These are phyloP conservation scores for Microdochium nivale DNA, from an alignment of 2,329 filamentous ascomycete species.

Conservation along the genomic window DNA sequence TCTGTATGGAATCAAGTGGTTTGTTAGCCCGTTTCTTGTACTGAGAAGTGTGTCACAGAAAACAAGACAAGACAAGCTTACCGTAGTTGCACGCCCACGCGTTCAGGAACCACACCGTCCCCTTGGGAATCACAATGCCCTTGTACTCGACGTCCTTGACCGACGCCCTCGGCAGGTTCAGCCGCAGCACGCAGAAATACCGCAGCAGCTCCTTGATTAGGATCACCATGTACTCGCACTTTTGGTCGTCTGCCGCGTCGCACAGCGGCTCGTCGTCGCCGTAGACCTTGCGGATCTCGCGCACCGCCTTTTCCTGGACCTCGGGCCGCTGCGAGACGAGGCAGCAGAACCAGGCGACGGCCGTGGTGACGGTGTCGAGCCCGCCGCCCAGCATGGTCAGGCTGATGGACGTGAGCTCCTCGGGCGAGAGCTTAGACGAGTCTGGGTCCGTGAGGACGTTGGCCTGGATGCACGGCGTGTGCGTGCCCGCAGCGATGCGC, in stretches of 20 bases:
- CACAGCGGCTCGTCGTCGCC: conserved; percentile 43
- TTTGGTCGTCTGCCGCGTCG: conserved; percentile 50
- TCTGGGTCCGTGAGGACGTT: conserved; percentile 58
- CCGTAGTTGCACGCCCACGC: conserved; percentile 64
- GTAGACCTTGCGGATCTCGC: conserved; percentile 48
- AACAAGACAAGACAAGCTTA: conserved; percentile 20
- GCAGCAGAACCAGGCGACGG: conserved; percentile 57
- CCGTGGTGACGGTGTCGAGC: conserved; percentile 57
- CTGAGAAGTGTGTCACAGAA: too few relatives aligned
- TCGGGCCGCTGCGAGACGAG: conserved; percentile 50
- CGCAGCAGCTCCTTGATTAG: conserved; percentile 54
- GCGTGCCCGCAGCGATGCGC: conserved; percentile 49
- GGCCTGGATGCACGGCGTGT: conserved; percentile 58
- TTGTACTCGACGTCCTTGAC: conserved; percentile 52
- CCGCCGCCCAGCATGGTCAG: conserved; percentile 62
- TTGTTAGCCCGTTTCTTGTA: too few relatives aligned
- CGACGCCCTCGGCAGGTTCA: conserved; percentile 53
- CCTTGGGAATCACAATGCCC: conserved; percentile 49
- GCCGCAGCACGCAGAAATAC: conserved; percentile 53
- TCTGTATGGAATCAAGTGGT: conserved; percentile 23
- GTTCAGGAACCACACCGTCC: conserved; percentile 57
- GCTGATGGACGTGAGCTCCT: conserved; percentile 56
- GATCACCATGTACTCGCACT: conserved; percentile 54
- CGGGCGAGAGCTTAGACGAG: conserved; percentile 45
- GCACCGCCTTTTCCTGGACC: conserved; percentile 50